Evolutionary conservation across 2,329 filamentous ascomycete species (phyloP).

Genomic region (Phialocephala subalpina): DNA sequence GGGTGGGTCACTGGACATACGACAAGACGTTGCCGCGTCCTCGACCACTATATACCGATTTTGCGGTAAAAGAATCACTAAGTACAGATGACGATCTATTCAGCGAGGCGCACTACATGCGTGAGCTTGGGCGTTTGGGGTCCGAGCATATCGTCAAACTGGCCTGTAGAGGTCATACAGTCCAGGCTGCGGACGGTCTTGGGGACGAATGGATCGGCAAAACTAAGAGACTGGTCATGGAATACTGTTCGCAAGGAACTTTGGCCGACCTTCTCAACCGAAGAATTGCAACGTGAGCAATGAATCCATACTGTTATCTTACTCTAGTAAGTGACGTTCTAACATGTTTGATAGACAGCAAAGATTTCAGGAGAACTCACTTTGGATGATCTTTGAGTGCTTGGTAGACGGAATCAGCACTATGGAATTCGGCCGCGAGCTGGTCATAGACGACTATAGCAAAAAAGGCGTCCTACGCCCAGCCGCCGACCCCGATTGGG

Average conservation of each 20-base stretch:
- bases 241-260: neutral
- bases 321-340: neutral
- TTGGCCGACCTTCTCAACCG: neutral
- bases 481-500: neutral
- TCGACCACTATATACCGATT: neutral
- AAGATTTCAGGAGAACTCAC: conserved; percentile 17
- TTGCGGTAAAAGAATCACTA: neutral
- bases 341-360: neutral
- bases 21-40: neutral
- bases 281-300: neutral
- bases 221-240: neutral
- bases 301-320: neutral
- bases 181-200: neutral
- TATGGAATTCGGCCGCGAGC: conserved; percentile 10
- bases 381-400: conserved; percentile 23
- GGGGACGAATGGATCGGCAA: neutral
- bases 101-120: neutral
- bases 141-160: neutral
- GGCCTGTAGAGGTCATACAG: neutral
- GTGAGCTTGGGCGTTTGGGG: neutral
- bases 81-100: neutral
- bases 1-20: neutral
- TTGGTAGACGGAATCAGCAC: conserved; percentile 16
- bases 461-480: neutral
- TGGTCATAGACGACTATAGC: neutral